Evolutionary conservation across 2,329 filamentous ascomycete genomes (phyloP).

Genomic region (Penicillium nordicum): DNA sequence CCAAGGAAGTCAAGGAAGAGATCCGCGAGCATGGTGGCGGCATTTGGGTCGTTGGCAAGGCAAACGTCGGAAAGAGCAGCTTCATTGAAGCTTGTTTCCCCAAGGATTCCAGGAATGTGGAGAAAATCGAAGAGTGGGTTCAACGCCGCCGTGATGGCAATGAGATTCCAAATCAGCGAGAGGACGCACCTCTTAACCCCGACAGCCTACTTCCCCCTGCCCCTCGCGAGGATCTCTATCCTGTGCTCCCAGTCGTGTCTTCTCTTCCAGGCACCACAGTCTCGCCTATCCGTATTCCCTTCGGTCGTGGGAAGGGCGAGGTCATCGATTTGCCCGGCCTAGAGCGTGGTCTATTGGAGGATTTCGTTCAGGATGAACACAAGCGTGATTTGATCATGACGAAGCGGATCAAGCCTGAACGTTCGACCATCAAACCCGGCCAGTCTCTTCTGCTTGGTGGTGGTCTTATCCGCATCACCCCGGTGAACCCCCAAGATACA

Average conservation of each 20-base stretch:
- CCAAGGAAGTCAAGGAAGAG: conserved; percentile 76
- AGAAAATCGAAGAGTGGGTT: conserved; percentile 36
- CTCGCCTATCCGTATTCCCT: conserved; percentile 88
- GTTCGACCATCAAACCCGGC: conserved; percentile 67
- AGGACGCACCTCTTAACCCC: conserved; percentile 24
- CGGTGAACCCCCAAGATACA: conserved; percentile 60
- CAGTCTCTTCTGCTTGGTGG: conserved; percentile 81
- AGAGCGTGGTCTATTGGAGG: conserved; percentile 67
- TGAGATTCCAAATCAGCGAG: conserved; percentile 10
- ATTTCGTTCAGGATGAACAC: conserved; percentile 65
- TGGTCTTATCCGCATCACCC: conserved; percentile 83
- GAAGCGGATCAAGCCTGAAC: conserved; percentile 67
- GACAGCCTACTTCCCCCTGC: conserved; percentile 69
- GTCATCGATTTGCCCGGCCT: conserved; percentile 90
- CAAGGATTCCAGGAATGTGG: conserved; percentile 57
- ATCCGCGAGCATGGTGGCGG: conserved; percentile 81
- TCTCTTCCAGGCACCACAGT: conserved; percentile 89
- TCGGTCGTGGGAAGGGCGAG: conserved; percentile 80
- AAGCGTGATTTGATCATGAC: conserved; percentile 74
- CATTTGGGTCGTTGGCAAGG: conserved; percentile 96
- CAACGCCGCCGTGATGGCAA: conserved; percentile 27
- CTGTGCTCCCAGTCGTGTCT: conserved; percentile 81
- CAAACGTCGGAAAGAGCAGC: conserved; percentile 94
- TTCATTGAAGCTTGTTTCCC: conserved; percentile 86
- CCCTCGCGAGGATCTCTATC: conserved; percentile 69